phyloP scores from a whole-genome alignment of 768 basidiomycete genomes.

The Lactarius psammicola region DNA sequence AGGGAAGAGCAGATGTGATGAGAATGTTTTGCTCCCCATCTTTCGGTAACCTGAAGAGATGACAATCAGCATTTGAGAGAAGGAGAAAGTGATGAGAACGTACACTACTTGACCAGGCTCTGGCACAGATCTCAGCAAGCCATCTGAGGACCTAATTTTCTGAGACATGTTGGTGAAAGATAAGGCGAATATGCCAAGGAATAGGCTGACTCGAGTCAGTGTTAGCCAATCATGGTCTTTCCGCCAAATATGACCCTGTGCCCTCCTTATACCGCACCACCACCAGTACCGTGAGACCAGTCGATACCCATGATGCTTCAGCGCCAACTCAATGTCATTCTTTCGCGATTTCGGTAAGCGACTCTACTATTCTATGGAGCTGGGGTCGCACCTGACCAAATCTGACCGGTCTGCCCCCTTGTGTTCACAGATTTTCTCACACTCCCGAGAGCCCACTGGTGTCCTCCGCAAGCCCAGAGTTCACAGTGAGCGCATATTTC shows the following conservation, averaged over 20 bases:
- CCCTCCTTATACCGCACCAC: neutral
- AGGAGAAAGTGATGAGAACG: conserved; percentile 27
- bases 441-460: neutral
- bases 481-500: conserved; percentile 18
- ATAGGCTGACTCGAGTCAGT: conserved; percentile 1
- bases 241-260: conserved; percentile 3
- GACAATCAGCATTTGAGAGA: conserved; percentile 12
- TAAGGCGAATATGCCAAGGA: no score
- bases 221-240: neutral
- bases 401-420: no score
- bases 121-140: conserved; percentile 44
- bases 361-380: neutral
- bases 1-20: conserved; percentile 93
- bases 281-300: neutral
- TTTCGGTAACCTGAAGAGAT: conserved; percentile 59
- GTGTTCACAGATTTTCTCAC: neutral
- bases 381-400: neutral
- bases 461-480: conserved; percentile 24
- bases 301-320: neutral
- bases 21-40: conserved; percentile 85
- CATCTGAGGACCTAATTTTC: conserved; percentile 44
- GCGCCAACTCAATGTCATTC: neutral
- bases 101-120: conserved; percentile 47
- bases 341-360: conserved; percentile 14
- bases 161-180: conserved; percentile 34